Conservation (phyloP, 371 early-diverging fungal species). For the Conidiobolus incongruus region DNA sequence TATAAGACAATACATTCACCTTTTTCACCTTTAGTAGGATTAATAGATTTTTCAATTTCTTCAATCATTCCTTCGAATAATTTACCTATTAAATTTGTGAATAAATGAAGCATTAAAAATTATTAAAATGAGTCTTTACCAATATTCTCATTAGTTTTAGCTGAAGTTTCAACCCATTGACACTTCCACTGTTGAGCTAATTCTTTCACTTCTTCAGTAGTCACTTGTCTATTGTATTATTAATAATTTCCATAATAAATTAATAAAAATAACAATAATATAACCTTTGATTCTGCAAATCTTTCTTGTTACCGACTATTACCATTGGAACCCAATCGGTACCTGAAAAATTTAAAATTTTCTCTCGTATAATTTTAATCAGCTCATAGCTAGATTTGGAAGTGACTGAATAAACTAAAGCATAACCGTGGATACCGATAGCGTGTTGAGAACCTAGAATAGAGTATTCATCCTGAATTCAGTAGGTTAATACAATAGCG, state of each 20-base stretch:
- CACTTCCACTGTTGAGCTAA: conserved; percentile 63
- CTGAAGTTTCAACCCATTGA: conserved; percentile 69
- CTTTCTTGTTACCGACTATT: conserved; percentile 85
- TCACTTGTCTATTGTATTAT: too few species aligned
- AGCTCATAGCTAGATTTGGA: conserved; percentile 72
- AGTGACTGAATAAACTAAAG: conserved; percentile 83
- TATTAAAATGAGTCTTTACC: too few species aligned
- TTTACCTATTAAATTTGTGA: too few species aligned
- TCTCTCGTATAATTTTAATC: conserved; percentile 73
- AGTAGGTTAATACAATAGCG: too few species aligned
- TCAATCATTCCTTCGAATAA: conserved; percentile 42
- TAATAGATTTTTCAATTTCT: conserved; percentile 37
- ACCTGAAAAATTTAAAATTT: conserved; percentile 82
- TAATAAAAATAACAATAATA: too few species aligned
- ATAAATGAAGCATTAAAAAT: too few species aligned
- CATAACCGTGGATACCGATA: conserved; percentile 80
- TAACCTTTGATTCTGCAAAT: conserved; percentile 52
- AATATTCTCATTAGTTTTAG: conserved; percentile 78
- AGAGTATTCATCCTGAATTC: conserved; percentile 93
- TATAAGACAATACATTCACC: conserved; percentile 21
- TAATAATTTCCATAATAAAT: too few species aligned
- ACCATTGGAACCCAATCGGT: conserved; percentile 76
- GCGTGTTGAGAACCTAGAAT: conserved; percentile 75
- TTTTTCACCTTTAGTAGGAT: conserved; percentile 29
- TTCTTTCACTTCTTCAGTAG: conserved; percentile 49